Evolutionary conservation across 2,329 filamentous ascomycete genomes (phyloP), one percentile per base, ranked within the genome.

Genomic region (Talaromyces atroroseus): DNA sequence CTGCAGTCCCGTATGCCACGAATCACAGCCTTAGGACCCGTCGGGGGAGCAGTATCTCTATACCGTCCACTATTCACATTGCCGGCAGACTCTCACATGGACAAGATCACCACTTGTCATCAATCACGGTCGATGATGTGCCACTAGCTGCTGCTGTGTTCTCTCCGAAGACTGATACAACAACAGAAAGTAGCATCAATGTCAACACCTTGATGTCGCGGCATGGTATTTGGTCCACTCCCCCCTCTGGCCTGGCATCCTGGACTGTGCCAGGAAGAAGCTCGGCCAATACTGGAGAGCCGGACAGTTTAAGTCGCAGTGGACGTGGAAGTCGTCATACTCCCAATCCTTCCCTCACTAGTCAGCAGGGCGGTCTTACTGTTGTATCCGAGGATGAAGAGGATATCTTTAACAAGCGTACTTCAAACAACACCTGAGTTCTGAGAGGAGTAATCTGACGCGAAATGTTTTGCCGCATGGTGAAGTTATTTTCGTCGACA

Each of bases 361-460:
- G 55, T 11, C 54, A 57, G 21, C 54, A 57, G 12, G 18, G 49
- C 42, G 44, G 55, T 10, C 55, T 57, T 32, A 40, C 55, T 16
- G 44, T 52, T 20, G 26, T 57, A 14, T 57, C 55, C 16, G 55
- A 57, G 20, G 49, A 57, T n/a, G 56, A 58, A 20, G 56, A 54
- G 29, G 56, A 58, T 26, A 29, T 44, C 1, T 50, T 58, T 18
- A 58, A 48, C 29, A 47, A 58, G 34, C 14, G 23, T 44, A 12
- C 24, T 21, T 23, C 44, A 20, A 23, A 29, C n/a, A 47, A 45
- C 21, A 21, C 34, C n/a, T 56, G 48, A 49, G 32, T 36, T 14
- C 14, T 29, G 26, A 29, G 26, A 29, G 26, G 32, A 36, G 3
- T 36, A 16, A 36, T 5, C 32, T 36, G 14, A 14, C 32, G 14